Evolutionary conservation across 2,329 filamentous ascomycete genomes (phyloP), one percentile per base, ranked within the genome.

Genomic region (Colletotrichum paranaense): DNA sequence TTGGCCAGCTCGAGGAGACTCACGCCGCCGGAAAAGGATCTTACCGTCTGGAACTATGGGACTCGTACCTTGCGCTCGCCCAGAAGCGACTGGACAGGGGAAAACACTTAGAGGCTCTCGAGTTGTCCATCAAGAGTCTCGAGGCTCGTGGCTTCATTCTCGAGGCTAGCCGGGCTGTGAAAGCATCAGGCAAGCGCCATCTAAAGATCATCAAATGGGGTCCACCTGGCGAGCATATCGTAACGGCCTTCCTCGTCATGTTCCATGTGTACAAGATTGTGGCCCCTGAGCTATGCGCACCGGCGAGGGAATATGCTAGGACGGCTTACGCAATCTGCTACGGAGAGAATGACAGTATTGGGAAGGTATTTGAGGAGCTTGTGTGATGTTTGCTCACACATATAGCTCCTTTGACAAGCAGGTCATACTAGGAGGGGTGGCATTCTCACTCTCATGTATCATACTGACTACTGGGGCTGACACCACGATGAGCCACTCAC

Each of bases 101-200:
- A 12, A 68, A 70, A 35, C 55, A 32, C 1, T 16, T 11, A 1
- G 73, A 78, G 5, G 74, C 66, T 1, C 56, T 80, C 38, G 66
- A 76, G 62, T 60, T 77, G 52, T 32, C 72, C 1, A 3, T 80
- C 59, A 78, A 73, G 60, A 77, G 76, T 11, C 58, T 83, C 4
- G 77, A 78, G 62, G 55, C 77, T 22, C 69, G 80, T 8, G 79
- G 80, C 12, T 82, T 74, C 55, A 71, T 67, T 3, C 67, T 82
- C 3, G 67, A 49, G 9, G 76, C 75, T 1, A 55, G 28, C 14
- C 67, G 67, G 2, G 72, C 73, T 4, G 59, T 42, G 14, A 32
- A 57, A 4, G 24, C 32, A 3, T 52, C 38, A 26, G 68, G 68
- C 5, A 55, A 62, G 22, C 57, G 66, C 5, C 56, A 26, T 55